Evolutionary conservation across 768 basidiomycete genomes (phyloP).

Genomic region (Lanmaoa pseudosensibilis): DNA sequence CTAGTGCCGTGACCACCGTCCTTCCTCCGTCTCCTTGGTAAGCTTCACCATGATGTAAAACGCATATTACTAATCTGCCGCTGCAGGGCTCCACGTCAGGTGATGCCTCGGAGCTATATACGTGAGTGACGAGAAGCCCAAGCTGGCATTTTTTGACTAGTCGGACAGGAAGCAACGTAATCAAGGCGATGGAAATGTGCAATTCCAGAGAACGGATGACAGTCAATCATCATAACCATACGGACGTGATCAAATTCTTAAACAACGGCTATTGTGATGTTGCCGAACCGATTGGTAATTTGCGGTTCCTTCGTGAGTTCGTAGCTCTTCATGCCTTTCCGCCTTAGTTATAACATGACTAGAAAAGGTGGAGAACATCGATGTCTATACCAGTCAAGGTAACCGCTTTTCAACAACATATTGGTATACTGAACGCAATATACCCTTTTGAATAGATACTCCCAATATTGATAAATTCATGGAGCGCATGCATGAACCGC

Average conservation of each 20-base stretch:
- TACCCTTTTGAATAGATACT: constrained; percentile 45
- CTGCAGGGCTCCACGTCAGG: constrained; percentile 8
- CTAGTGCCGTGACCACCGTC: neutral
- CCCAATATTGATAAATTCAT: constrained; percentile 48
- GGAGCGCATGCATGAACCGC: constrained; percentile 45
- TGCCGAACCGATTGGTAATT: constrained; percentile 55
- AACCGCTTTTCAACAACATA: neutral
- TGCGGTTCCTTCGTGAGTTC: constrained; percentile 52
- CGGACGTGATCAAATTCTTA: constrained; percentile 61
- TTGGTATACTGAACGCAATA: neutral
- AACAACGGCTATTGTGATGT: constrained; percentile 78
- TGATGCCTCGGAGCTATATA: constrained; percentile 40
- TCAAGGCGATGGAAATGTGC: neutral
- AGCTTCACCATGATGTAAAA: neutral
- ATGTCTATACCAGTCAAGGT: constrained; percentile 63
- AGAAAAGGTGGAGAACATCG: constrained; percentile 58
- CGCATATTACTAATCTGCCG: neutral
- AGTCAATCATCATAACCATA: constrained; percentile 51
- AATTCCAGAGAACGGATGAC: neutral
- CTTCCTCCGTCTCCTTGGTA: neutral
- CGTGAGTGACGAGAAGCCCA: constrained; percentile 25
- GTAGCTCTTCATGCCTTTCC: neutral
- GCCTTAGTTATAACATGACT: neutral
- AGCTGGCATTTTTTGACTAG: neutral
- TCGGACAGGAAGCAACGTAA: neutral